phyloP scores from a whole-genome alignment of 2,329 filamentous ascomycete genomes.

The Aspergillus floridensis region DNA sequence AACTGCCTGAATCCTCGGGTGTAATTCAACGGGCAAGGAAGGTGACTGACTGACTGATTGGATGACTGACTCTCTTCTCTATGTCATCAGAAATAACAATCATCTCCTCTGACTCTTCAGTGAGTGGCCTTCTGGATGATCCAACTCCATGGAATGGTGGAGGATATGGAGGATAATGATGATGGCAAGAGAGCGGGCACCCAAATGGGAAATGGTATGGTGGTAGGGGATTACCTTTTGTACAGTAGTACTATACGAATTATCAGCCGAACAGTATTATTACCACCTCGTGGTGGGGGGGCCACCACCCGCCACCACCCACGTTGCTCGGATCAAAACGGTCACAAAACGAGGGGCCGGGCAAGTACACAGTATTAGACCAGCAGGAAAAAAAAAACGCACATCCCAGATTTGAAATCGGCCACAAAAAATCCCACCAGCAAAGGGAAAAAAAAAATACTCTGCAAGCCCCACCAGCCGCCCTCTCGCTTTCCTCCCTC shows the following conservation, averaged over 20 bases:
- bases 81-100: too few species aligned
- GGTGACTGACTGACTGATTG: too few species aligned
- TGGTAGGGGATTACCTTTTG: background rate
- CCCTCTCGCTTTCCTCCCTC: slow-evolving; percentile 21
- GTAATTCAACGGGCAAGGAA: too few species aligned
- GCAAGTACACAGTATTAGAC: slow-evolving; percentile 13
- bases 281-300: background rate
- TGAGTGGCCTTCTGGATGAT: too few species aligned
- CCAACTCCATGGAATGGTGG: too few species aligned
- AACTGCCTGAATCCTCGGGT: too few species aligned
- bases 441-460: slow-evolving; percentile 13
- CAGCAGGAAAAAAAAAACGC: slow-evolving; percentile 21
- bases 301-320: background rate
- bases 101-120: background rate
- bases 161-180: too few species aligned
- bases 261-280: too few species aligned
- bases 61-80: too few species aligned
- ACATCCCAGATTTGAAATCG: slow-evolving; percentile 31
- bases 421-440: slow-evolving; percentile 24
- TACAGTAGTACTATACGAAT: background rate
- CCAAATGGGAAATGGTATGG: background rate
- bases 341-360: slow-evolving; percentile 14
- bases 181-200: background rate
- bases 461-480: slow-evolving; percentile 24
- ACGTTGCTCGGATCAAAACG: slow-evolving; percentile 9